Evolutionary conservation across 2,329 filamentous ascomycete genomes (phyloP).

Genomic region (Amphichorda felina): DNA sequence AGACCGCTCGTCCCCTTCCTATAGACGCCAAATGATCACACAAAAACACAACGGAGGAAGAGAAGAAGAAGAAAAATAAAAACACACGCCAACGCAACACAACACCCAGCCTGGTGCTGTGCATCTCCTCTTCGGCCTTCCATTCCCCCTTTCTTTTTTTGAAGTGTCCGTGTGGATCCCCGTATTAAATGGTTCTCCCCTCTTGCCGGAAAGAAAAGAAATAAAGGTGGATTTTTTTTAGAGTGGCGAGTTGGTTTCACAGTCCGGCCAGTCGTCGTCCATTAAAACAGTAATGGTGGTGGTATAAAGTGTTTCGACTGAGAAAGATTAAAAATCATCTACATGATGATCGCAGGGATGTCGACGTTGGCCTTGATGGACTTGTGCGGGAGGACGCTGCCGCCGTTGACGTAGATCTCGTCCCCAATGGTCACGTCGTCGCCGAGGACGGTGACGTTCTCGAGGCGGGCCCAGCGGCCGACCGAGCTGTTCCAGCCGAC

Average conservation of each 20-base stretch:
- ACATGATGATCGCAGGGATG: conserved; percentile 59
- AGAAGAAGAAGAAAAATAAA: neutral
- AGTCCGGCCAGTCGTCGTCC: neutral
- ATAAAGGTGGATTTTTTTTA: neutral
- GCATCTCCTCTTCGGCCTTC: too few species aligned
- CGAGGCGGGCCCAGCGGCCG: conserved; percentile 87
- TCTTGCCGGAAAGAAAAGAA: neutral
- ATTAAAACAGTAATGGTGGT: neutral
- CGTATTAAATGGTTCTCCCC: neutral
- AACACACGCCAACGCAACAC: neutral
- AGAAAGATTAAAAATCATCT: conserved; percentile 12
- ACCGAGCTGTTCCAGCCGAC: conserved; percentile 97
- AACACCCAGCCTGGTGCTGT: too few species aligned
- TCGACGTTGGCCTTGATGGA: conserved; percentile 98
- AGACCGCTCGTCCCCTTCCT: neutral
- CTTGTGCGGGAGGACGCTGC: conserved; percentile 93
- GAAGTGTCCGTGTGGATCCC: too few species aligned
- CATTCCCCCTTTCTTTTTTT: too few species aligned
- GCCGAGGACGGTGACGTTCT: conserved; percentile 96
- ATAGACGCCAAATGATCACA: neutral
- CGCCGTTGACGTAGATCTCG: conserved; percentile 97
- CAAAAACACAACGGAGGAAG: neutral
- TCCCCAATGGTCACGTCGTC: conserved; percentile 97
- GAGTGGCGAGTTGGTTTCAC: neutral
- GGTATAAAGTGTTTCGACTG: neutral